Conservation (phyloP, 352 stramenopile genomes). For the Pythium graminicola region DNA sequence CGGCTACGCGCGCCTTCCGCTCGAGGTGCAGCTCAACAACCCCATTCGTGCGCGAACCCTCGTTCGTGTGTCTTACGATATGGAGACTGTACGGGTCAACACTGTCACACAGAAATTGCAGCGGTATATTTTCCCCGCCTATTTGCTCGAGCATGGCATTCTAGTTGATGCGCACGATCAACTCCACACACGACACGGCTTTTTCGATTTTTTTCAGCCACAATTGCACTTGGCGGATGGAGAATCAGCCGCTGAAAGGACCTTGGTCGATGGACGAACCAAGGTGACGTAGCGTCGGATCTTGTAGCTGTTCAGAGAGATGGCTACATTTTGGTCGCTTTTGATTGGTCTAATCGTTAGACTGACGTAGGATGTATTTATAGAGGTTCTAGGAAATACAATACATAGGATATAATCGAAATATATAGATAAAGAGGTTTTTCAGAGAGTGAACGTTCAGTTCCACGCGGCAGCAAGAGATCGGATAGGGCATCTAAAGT, state of each 20-base stretch:
- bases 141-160: slow-evolving; percentile 20
- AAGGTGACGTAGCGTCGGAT: no score
- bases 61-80: slow-evolving; percentile 9
- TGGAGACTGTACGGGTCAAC: slow-evolving; percentile 15
- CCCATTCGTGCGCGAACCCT: slow-evolving; percentile 23
- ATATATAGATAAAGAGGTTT: neutral
- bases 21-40: slow-evolving; percentile 18
- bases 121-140: slow-evolving; percentile 12
- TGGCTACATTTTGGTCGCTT: neutral
- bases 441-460: neutral
- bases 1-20: slow-evolving; percentile 16
- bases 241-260: no score
- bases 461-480: slow-evolving; percentile 8
- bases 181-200: slow-evolving; percentile 14
- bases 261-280: no score
- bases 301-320: neutral
- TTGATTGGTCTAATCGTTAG: neutral
- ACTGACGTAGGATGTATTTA: neutral
- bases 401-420: neutral
- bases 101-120: neutral
- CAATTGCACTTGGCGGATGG: slow-evolving; percentile 13
- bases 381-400: neutral
- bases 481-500: neutral
- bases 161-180: slow-evolving; percentile 13
- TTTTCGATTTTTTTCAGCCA: slow-evolving; percentile 20